phyloP scores from a whole-genome alignment of 2,329 filamentous ascomycete genomes.

The Sarocladium oryzae region DNA sequence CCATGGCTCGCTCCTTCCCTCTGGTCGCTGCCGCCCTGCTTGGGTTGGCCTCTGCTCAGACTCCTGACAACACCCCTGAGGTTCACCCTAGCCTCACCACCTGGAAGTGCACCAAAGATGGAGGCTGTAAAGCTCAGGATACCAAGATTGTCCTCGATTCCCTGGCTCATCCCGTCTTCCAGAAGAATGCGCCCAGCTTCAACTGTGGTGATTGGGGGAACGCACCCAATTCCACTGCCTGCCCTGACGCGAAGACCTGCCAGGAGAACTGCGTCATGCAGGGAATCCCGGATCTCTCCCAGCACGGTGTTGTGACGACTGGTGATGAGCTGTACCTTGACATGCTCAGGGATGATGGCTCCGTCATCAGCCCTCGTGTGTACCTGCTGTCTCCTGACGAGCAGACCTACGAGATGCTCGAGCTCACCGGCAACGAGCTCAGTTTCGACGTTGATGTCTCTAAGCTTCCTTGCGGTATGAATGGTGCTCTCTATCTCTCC shows the following conservation, averaged over 20 bases:
- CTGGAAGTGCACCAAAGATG: slow-evolving; percentile 42
- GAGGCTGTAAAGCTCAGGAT: slow-evolving; percentile 40
- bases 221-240: slow-evolving; percentile 34
- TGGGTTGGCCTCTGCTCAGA: slow-evolving; percentile 28
- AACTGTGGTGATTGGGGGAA: slow-evolving; percentile 27
- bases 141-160: slow-evolving; percentile 46
- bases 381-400: slow-evolving; percentile 52
- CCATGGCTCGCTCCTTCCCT: slow-evolving; percentile 10
- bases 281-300: slow-evolving; percentile 39
- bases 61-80: slow-evolving; percentile 34
- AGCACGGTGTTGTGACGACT: slow-evolving; percentile 25
- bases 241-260: slow-evolving; percentile 43
- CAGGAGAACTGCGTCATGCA: slow-evolving; percentile 46
- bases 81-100: slow-evolving; percentile 45
- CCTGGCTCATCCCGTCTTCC: slow-evolving; percentile 38
- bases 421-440: slow-evolving; percentile 55
- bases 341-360: slow-evolving; percentile 19
- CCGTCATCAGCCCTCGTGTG: slow-evolving; percentile 35
- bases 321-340: slow-evolving; percentile 25
- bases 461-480: slow-evolving; percentile 58
- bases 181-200: slow-evolving; percentile 24
- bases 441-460: slow-evolving; percentile 62
- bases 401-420: slow-evolving; percentile 52
- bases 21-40: slow-evolving; percentile 16
- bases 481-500: slow-evolving; percentile 58